Evolutionary conservation across 495 filamentous ascomycete genomes (phyloP).

Genomic region (Penicillium paxilli): DNA sequence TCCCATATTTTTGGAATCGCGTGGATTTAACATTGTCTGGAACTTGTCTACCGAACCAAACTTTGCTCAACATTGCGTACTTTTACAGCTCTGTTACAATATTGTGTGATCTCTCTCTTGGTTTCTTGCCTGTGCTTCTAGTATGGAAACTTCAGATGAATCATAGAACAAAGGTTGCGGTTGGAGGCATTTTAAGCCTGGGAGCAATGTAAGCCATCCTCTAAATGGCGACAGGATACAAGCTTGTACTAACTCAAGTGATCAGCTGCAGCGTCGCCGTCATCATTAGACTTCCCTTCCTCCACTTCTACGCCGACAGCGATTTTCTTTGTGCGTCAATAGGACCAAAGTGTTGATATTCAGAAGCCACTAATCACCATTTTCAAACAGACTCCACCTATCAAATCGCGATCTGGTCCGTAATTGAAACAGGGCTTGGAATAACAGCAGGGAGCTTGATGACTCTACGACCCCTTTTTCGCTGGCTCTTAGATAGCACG

Average conservation of each 20-base stretch:
- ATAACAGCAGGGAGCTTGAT: conserved; percentile 42
- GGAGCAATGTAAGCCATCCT: conserved; percentile 28
- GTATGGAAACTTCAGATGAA: conserved; percentile 30
- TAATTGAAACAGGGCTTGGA: conserved; percentile 34
- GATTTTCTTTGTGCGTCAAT: conserved; percentile 33
- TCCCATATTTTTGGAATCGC: conserved; percentile 31
- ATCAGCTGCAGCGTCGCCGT: conserved; percentile 33
- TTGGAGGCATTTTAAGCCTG: conserved; percentile 26
- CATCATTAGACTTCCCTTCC: conserved; percentile 29
- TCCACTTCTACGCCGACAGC: conserved; percentile 17
- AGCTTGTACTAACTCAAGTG: conserved; percentile 1
- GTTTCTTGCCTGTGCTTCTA: conserved; percentile 18
- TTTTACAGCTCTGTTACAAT: conserved; percentile 29
- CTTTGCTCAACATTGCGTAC: conserved; percentile 21
- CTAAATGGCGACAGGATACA: neutral
- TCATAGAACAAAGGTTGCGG: conserved; percentile 24
- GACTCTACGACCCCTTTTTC: conserved; percentile 39
- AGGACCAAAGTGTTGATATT: neutral
- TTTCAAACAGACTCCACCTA: conserved; percentile 23
- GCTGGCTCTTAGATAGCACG: conserved; percentile 19
- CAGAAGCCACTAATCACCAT: neutral
- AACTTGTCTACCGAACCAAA: conserved; percentile 15
- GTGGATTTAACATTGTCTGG: conserved; percentile 10
- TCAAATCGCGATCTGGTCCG: conserved; percentile 35
- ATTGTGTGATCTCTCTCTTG: conserved; percentile 28